phyloP scores from a whole-genome alignment of 2,329 filamentous ascomycete species.

The Cladophialophora psammophila region DNA sequence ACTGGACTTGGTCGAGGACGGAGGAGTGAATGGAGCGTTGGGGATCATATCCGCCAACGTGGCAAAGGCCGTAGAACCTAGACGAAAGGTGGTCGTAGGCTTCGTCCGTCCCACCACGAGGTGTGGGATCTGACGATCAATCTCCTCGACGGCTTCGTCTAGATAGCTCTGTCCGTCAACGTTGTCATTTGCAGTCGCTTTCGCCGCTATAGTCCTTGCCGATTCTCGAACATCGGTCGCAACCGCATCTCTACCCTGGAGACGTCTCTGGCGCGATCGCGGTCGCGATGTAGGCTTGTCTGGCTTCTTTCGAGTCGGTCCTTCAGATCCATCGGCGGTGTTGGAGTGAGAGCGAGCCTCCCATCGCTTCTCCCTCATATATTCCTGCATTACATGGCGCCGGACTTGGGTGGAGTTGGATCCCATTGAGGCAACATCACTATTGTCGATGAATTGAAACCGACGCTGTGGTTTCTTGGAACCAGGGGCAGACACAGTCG shows the following conservation, averaged over 20 bases:
- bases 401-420: constrained; percentile 51
- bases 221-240: neutral
- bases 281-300: constrained; percentile 10
- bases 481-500: constrained; percentile 9
- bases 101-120: neutral
- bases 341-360: constrained; percentile 25
- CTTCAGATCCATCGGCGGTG: constrained; percentile 5
- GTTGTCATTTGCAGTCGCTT: constrained; percentile 3
- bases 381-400: constrained; percentile 54
- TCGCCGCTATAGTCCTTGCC: neutral
- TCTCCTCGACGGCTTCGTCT: constrained; percentile 10
- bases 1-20: constrained; percentile 14
- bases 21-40: constrained; percentile 16
- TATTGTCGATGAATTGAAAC: constrained; percentile 53
- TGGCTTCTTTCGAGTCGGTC: constrained; percentile 15
- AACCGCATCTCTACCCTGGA: neutral
- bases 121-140: neutral
- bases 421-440: constrained; percentile 44
- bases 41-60: constrained; percentile 28
- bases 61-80: constrained; percentile 30
- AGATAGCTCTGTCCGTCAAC: neutral
- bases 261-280: constrained; percentile 10
- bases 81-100: constrained; percentile 9
- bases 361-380: constrained; percentile 26
- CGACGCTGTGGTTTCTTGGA: constrained; percentile 35